Evolutionary conservation across 2,329 filamentous ascomycete genomes (phyloP), one percentile per base, ranked within the genome.

Genomic region (Cladorrhinum sp.): DNA sequence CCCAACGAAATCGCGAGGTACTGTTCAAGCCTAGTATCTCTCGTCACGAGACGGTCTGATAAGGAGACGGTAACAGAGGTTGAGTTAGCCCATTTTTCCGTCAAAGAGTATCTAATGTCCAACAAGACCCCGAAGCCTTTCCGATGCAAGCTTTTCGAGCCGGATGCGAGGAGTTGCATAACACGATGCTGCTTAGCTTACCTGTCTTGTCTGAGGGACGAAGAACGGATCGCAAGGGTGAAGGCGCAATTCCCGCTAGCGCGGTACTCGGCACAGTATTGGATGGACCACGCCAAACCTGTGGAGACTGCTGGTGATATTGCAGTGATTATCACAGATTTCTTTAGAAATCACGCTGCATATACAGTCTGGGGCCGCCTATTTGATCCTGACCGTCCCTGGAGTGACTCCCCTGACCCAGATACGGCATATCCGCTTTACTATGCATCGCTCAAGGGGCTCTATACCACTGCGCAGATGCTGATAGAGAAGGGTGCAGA

Each of bases 11-110:
- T 58, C 18, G 24, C 45, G n/a, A 50, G 23, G 24, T 58, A 25
- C 55, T 51, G 55, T 22, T 51, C 55, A 25, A 58, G 55, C 55
- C 32, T 57, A 7, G 38, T 57, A 2, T 45, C 24, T 50, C 29
- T 57, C 29, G 55, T 57, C 41, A 27, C 23, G 24, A 57, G 22
- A 50, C 36, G 23, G 24, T 27, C 24, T 45, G 27, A n/a, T 22
- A 20, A 24, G 52, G n/a, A 55, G 45, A 49, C 55, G 27, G 41
- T 48, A 45, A 57, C 41, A 20, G 45, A 57, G 55, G n/a, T 58
- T 9, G 10, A 58, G 55, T 32, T 58, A 5, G 55, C 55, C 18
- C 55, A 58, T 24, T 58, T 58, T 41, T 57, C 55, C n/a, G 55
- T 58, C 55, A 58, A 58, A 32, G 36, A 58, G 22, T 58, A 51